Evolutionary conservation across 169 alveolate genomes (phyloP), one percentile per base, ranked within the genome.

Genomic region (Plasmodium gallinaceum): DNA sequence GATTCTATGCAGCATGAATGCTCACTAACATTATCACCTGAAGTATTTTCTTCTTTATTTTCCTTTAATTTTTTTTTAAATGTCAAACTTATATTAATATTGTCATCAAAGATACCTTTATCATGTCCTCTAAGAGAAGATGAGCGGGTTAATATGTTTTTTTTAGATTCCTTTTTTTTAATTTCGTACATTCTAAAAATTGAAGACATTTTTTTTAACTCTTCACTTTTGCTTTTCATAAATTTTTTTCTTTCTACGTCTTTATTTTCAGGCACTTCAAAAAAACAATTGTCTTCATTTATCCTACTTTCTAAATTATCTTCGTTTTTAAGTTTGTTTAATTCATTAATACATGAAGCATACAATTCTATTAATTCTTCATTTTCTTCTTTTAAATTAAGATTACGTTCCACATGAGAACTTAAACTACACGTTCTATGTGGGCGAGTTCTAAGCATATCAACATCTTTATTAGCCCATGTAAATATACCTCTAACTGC

Each of bases 401-500:
- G 5, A 20, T 46, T 26, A 10, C 2, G 24, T 4, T 74, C 74
- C 54, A 18, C 0, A 22, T 16, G 0, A 24, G 14, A 7, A 24
- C 20, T 43, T 20, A 39, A 54, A 74, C 72, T 74, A 18, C 42
- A 2, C n/a, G 12, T 43, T 46, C 39, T 74, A 8, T 9, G 16
- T n/a, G 32, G 73, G 24, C 5, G 2, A 0, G 7, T 37, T n/a
- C 20, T 60, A 4, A 58, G 12, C 16, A 1, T 2, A 14, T 5
- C 18, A 16, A 61, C 5, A 43, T 74, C 88, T n/a, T 54, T 73
- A 14, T 5, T 54, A 39, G 71, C 37, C 71, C 54, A 37, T 0
- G 32, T 48, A 57, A 74, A 74, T 74, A 74, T 74, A 42, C 88
- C 88, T 46, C 24, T 8, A 45, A 54, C 80, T 48, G 12, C 39